Evolutionary conservation across 352 stramenopile genomes (phyloP), one percentile per base, ranked within the genome.

Genomic region (Thalassiosira mediterranea): DNA sequence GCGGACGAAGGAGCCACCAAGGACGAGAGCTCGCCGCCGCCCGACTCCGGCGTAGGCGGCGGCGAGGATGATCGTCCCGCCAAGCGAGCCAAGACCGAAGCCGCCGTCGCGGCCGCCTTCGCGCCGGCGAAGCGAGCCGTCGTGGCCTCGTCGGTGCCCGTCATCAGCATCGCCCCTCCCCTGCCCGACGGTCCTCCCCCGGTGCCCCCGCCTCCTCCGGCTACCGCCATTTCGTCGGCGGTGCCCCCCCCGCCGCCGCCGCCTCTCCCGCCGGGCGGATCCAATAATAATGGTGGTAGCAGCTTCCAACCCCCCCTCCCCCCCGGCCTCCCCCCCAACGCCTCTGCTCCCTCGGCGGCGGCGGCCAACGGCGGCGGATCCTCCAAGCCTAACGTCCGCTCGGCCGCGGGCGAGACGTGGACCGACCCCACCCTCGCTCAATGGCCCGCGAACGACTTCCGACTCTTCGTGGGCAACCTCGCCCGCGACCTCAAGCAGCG

Each of bases 401-500:
- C 79, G 15, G 88, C 88, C 1, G 88, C 76, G 3, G 95, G 95
- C 5, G 86, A 97, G 64, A 89, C 96, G 4, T 98, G 95, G 95
- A 91, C 95, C 21, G 96, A 98, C 72, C 53, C 75, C 31, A 97
- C 95, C 23, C 84, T 98, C 15, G 87, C 88, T 3, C 94, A 98
- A 60, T 98, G 95, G 95, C 96, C 96, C 0, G 92, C 97, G 17
- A 98, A 98, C 79, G 96, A 98, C 79, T 98, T 97, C 81, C 93
- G 96, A 1, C 81, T 98, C 13, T 98, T 98, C 76, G 95, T 97
- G 29, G 96, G 96, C 21, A 96, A 98, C 60, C 65, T 98, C 29
- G 93, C 94, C 56, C 96, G 96, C 56, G 95, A 98, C 67, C 90
- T 97, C 5, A 96, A 88, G 48, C 93, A 98, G 69, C 84, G 96